Conservation (phyloP, 345 rosid genomes). For the Dipteronia dyeriana region DNA sequence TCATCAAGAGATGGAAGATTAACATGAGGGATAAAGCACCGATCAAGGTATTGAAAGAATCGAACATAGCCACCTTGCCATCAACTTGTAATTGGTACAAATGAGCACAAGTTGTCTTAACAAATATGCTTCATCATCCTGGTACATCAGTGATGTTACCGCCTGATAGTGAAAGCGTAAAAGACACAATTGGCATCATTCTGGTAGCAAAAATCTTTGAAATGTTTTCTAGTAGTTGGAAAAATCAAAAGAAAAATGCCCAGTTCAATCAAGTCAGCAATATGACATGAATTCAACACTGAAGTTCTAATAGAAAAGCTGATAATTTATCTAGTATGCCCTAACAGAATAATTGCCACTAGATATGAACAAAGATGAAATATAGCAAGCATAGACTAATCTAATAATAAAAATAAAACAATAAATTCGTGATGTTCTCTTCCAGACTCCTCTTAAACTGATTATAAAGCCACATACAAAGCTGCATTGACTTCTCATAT, state of each 20-base stretch:
- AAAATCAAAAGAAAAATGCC: background rate
- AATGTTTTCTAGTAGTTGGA: background rate
- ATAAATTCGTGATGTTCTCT: slow-evolving; percentile 19
- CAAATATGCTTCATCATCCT: slow-evolving; percentile 23
- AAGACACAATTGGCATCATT: background rate
- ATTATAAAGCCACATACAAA: slow-evolving; percentile 29
- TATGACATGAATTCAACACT: background rate
- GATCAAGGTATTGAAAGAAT: slow-evolving; percentile 33
- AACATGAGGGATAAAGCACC: slow-evolving; percentile 23
- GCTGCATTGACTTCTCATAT: slow-evolving; percentile 10
- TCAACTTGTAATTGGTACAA: slow-evolving; percentile 35
- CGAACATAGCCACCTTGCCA: slow-evolving; percentile 37
- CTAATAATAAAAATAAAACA: background rate
- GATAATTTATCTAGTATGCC: background rate
- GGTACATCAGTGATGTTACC: slow-evolving; percentile 18
- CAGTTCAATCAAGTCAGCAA: background rate
- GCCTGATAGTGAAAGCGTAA: slow-evolving; percentile 18
- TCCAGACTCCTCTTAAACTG: slow-evolving; percentile 29
- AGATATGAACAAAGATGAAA: background rate
- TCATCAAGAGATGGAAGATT: slow-evolving; percentile 15
- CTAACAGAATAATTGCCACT: background rate
- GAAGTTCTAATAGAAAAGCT: too few species aligned
- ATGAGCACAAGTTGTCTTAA: slow-evolving; percentile 27
- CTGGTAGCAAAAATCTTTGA: background rate
- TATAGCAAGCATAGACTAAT: background rate